These are phyloP conservation scores for Cryphonectria naterciae DNA, from an alignment of 2,329 filamentous ascomycete genomes.

Conservation along the genomic window DNA sequence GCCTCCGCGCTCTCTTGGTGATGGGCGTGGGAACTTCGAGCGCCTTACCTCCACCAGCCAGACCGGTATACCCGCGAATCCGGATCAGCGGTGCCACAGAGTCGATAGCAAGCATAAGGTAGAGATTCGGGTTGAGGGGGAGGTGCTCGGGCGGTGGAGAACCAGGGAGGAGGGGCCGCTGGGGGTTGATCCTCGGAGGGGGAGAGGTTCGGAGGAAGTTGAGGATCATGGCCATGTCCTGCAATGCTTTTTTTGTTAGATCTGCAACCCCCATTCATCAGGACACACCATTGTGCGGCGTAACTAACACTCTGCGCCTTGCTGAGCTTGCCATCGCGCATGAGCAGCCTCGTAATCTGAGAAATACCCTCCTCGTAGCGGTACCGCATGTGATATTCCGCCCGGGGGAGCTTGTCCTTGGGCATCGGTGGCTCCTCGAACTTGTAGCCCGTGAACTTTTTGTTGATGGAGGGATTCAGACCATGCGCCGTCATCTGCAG, in stretches of 20 bases:
- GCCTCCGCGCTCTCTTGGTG: constrained; percentile 72
- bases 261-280: constrained; percentile 6
- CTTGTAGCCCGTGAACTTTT: constrained; percentile 64
- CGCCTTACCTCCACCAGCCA: constrained; percentile 82
- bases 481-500: constrained; percentile 41
- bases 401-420: constrained; percentile 50
- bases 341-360: constrained; percentile 88
- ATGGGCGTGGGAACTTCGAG: constrained; percentile 84
- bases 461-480: constrained; percentile 38
- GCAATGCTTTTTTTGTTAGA: constrained; percentile 28
- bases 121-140: constrained; percentile 85
- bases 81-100: constrained; percentile 87
- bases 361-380: constrained; percentile 84
- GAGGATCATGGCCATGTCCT: constrained; percentile 87
- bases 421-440: constrained; percentile 73
- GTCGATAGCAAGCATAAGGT: constrained; percentile 89
- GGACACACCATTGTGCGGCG: neutral
- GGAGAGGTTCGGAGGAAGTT: constrained; percentile 83
- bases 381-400: constrained; percentile 68
- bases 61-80: constrained; percentile 74
- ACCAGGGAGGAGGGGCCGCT: constrained; percentile 73
- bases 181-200: constrained; percentile 74
- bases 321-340: constrained; percentile 88
- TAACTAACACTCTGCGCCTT: constrained; percentile 79
- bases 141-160: constrained; percentile 77